These are phyloP conservation scores for Volvox africanus DNA, from an alignment of 139 green algal species.

Conservation along the genomic window DNA sequence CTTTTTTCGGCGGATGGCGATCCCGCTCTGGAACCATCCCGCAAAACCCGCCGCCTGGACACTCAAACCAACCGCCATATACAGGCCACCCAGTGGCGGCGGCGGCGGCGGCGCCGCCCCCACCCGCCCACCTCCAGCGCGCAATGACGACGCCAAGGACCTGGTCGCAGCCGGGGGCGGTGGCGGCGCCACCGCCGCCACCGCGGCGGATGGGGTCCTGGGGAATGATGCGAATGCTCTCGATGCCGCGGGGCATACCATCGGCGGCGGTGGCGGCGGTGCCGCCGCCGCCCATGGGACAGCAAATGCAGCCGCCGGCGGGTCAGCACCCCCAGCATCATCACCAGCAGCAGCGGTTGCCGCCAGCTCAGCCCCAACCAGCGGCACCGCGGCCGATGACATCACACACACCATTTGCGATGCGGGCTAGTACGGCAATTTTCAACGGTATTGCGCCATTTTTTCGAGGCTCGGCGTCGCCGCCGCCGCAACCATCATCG, in stretches of 20 bases:
- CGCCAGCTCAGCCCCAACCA: background rate
- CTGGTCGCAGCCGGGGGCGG: background rate
- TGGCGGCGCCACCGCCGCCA: background rate
- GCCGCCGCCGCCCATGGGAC: no score
- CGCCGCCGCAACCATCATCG: background rate
- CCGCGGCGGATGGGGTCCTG: background rate
- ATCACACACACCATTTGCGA: background rate
- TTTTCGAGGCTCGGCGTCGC: background rate
- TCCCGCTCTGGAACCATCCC: background rate
- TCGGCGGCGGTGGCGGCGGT: background rate
- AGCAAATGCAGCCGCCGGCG: background rate
- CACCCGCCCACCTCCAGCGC: background rate
- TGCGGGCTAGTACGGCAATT: background rate
- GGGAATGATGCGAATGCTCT: background rate
- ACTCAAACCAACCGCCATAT: background rate
- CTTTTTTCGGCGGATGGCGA: constrained; percentile 4
- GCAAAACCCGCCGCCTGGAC: background rate
- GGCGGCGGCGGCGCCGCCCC: background rate
- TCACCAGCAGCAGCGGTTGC: background rate
- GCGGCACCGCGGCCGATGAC: background rate
- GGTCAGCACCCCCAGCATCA: background rate
- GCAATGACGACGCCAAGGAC: background rate
- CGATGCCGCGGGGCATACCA: background rate
- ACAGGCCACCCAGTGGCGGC: background rate
- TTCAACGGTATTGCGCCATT: background rate